Base-by-base conservation (phyloP, 1,139 yeast genomes). In the Magnusiomyces suaveolens region DNA sequence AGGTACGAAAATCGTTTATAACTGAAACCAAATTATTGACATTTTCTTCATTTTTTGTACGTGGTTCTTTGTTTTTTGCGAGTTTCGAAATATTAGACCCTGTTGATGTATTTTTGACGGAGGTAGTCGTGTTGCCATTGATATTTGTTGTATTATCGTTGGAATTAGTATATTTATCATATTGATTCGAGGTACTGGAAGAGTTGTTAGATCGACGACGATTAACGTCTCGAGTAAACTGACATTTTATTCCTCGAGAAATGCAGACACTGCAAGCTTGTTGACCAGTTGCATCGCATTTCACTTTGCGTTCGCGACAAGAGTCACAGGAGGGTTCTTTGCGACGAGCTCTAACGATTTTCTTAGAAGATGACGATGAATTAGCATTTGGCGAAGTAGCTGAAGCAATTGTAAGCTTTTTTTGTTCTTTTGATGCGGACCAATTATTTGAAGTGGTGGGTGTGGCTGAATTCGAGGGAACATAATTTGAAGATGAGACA, bases 271-370 rank as follows among this genome's bases (percentile, higher is more conserved):
- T 62, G 56, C 69, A 66, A 10, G 69, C 61, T 2, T 63, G 48
- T 12, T 63, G 54, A 46, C 64, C 69, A 2, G 67, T 62, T 3
- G 69, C 68, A 52, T 66, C 68, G 59, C 69, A 66, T 54, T 66
- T 66, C 50, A 66, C 69, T 54, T 66, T 66, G n/a, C 69, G 62
- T 48, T 66, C 69, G 20, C 69, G 60, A 51, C 69, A 66, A 21
- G 69, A 67, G 48, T 66, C 69, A 56, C 69, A 66, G 3, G 69
- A 66, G 3, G 69, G 69, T 53, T 66, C 67, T 51, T 66, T 66
- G 3, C 69, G 57, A 39, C 69, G 61, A 50, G 63, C 66, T 12
- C 69, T 59, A 16, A 67, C 61, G 4, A 64, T 54, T 56, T 60
- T 59, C 25, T 41, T 41, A 10, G 41, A 6, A 16, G 36, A 12